phyloP scores from a whole-genome alignment of 2,329 filamentous ascomycete genomes.

The Fusarium dimerum region DNA sequence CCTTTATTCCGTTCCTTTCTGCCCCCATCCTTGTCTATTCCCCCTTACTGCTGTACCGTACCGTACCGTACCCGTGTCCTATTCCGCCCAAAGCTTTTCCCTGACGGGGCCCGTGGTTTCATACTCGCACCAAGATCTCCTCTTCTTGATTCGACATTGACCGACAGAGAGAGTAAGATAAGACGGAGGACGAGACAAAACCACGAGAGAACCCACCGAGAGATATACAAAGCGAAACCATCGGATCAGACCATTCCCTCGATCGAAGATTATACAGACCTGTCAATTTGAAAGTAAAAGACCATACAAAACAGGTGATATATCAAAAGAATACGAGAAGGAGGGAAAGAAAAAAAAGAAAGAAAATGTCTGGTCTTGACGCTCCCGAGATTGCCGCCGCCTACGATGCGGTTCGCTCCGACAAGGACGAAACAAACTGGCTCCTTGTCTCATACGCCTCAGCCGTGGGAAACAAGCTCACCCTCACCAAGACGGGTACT shows the following conservation, averaged over 20 bases:
- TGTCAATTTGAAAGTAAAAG: not conserved
- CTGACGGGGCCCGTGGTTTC: too few relatives aligned
- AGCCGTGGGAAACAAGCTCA: constrained; percentile 56
- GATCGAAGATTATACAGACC: not conserved
- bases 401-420: constrained; percentile 67
- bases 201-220: not conserved
- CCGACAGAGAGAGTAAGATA: not conserved
- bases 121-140: not conserved
- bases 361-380: constrained; percentile 57
- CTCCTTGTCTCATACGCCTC: constrained; percentile 64
- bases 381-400: constrained; percentile 61
- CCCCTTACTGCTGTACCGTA: too few relatives aligned
- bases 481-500: constrained; percentile 56
- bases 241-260: not conserved
- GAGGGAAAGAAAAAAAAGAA: not conserved
- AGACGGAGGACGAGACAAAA: not conserved
- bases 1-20: too few relatives aligned
- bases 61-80: too few relatives aligned
- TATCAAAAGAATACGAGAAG: not conserved
- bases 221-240: not conserved
- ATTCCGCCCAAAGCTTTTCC: too few relatives aligned
- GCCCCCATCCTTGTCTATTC: too few relatives aligned
- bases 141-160: not conserved
- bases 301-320: not conserved
- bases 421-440: constrained; percentile 68